Percentiles rank a stretch among this genome's conserved stretches.
Conservation (phyloP, 331 rosid genomes). For the Malus hybrid region DNA sequence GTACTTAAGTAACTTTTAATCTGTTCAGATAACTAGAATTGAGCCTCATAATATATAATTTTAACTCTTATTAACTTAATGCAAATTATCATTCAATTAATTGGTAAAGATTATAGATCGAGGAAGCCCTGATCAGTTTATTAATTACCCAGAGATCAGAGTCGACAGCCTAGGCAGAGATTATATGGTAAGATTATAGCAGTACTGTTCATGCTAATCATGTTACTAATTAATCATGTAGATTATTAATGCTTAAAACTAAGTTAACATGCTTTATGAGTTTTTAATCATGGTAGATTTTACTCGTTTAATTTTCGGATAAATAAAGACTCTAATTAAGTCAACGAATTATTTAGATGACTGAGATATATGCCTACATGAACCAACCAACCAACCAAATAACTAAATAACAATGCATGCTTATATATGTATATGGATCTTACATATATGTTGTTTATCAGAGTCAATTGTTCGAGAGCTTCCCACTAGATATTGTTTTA, state of each 20-base stretch:
- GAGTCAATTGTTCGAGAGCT: constrained; percentile 1
- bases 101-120: not conserved
- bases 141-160: too few species aligned
- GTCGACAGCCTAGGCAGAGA: too few species aligned
- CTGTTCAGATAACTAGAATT: not conserved
- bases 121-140: too few species aligned
- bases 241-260: not conserved
- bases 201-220: not conserved
- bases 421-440: not conserved
- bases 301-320: too few species aligned
- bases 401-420: not conserved
- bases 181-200: not conserved
- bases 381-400: not conserved
- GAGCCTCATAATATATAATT: not conserved
- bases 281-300: not conserved
- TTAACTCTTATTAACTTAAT: not conserved
- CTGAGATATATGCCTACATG: not conserved
- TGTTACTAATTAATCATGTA: not conserved
- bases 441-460: too few species aligned
- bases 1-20: too few species aligned
- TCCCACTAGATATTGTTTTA: constrained; percentile 15
- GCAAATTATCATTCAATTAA: not conserved
- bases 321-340: not conserved
- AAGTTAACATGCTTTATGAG: not conserved
- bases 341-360: not conserved